Base-by-base conservation (phyloP, 208 protist species). In the Leptomonas pyrrhocoris region DNA sequence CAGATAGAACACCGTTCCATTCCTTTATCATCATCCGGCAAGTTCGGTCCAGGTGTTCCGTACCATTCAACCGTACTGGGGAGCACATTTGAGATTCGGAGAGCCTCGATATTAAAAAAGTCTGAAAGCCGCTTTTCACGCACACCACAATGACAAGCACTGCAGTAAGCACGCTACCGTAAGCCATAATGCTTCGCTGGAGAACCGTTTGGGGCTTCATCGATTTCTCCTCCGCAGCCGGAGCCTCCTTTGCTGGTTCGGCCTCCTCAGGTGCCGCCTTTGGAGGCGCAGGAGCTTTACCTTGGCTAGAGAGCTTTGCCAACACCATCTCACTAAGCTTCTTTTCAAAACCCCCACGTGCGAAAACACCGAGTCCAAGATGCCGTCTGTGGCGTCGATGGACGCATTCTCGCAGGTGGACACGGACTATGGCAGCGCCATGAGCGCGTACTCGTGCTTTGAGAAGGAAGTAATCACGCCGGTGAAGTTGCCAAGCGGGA, bases 401-500 rank as follows among this genome's bases (percentile, higher is more conserved):
- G 70, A 88, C 11, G 85, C 78, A 3, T 81, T 91, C 68, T 83
- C 72, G 27, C 62, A 80, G 56, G 78, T 92, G 12, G 72, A 59
- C 28, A 92, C 83, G 15, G 77, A 90, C 49, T 86, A 88, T 62
- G 87, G 87, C 45, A 85, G 62, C 2, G 80, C 75, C 16, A 58
- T 93, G 9, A 90, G 84, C 66, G 66, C 53, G 40, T 74, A 69
- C 53, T 69, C 75, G n/a, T 81, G 73, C 63, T 88, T 93, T 48
- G 69, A 62, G 27, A 89, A 80, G 45, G 77, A 89, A 61, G 59
- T 88, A 30, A 81, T 90, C 0, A 65, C 81, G 28, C 77, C 83
- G 18, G 64, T 88, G 58, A 62, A 68, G 61, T 51, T 91, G 58
- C 81, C 80, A 2, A 55, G 60, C 1, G 82, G 81, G 1, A 80